These are phyloP conservation scores for Backusella luteola DNA, from an alignment of 192 early-diverging fungal species.

Conservation along the genomic window DNA sequence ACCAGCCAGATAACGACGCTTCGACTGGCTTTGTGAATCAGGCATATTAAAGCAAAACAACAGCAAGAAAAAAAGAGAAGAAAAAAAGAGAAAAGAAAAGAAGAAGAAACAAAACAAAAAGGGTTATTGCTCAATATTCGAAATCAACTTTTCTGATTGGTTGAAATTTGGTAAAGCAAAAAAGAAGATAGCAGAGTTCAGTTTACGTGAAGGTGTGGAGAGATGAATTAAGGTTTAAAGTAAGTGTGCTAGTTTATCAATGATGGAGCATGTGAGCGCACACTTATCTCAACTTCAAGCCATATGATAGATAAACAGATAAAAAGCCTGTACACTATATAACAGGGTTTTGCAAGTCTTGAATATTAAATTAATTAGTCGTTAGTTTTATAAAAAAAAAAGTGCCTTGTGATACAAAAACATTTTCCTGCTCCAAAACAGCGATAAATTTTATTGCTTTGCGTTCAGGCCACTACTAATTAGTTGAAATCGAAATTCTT, in stretches of 20 bases:
- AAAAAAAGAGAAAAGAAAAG: neutral
- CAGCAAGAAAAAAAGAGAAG: neutral
- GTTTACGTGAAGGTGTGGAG: no score
- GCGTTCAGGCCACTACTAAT: neutral
- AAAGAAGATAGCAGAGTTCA: no score
- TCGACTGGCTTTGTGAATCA: neutral
- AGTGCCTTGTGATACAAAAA: neutral
- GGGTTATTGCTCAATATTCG: neutral
- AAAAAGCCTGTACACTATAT: neutral
- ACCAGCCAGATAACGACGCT: conserved; percentile 57
- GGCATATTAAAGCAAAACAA: conserved; percentile 3
- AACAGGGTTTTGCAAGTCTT: neutral
- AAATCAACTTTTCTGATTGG: neutral
- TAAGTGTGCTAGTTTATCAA: no score
- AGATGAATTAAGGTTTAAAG: no score
- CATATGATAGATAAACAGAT: neutral
- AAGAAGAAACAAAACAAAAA: neutral
- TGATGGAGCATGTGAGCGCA: neutral
- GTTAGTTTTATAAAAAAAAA: neutral
- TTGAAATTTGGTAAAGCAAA: neutral
- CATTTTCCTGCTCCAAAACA: neutral
- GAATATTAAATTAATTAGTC: neutral
- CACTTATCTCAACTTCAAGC: neutral
- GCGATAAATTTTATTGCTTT: neutral
- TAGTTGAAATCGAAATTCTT: neutral